Percentiles rank a stretch among this genome's conserved stretches.
Conservation (phyloP, 2,329 filamentous ascomycete genomes). For the Coniochaeta hoffmannii region DNA sequence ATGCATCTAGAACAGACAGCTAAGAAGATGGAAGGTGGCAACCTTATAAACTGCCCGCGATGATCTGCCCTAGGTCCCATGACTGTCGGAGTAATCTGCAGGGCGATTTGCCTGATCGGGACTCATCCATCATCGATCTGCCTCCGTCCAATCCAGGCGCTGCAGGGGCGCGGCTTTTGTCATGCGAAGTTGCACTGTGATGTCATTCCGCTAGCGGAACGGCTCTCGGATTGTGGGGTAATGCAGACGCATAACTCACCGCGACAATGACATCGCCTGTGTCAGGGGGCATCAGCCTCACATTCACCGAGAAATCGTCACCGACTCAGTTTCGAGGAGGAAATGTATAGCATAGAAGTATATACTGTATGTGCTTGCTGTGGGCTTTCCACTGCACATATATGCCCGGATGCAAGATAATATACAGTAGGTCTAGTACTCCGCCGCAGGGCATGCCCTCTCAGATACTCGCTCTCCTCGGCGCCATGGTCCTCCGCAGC, state of each 20-base stretch:
- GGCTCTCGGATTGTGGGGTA: not conserved
- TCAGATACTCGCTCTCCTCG: slow-evolving; percentile 69
- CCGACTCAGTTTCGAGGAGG: not conserved
- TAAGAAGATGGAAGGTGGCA: not conserved
- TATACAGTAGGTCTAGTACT: not conserved
- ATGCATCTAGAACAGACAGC: not conserved
- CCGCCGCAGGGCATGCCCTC: not conserved
- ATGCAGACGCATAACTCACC: too few relatives aligned
- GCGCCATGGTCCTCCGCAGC: slow-evolving; percentile 70
- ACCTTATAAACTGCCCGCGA: not conserved
- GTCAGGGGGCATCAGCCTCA: too few relatives aligned
- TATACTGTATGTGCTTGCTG: too few relatives aligned
- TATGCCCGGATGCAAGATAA: too few relatives aligned
- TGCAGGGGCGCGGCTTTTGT: not conserved
- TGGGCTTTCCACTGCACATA: too few relatives aligned
- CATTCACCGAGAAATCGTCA: too few relatives aligned
- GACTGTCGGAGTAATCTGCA: not conserved
- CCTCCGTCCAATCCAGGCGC: not conserved
- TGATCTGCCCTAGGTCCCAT: not conserved
- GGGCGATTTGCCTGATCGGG: not conserved
- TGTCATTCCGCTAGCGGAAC: slow-evolving; percentile 1
- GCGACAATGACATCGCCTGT: not conserved
- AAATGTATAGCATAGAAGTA: too few relatives aligned
- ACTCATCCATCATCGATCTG: not conserved
- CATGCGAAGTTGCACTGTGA: not conserved